Conservation (phyloP, 2,329 filamentous ascomycete species). For the Penicillium sp. region DNA sequence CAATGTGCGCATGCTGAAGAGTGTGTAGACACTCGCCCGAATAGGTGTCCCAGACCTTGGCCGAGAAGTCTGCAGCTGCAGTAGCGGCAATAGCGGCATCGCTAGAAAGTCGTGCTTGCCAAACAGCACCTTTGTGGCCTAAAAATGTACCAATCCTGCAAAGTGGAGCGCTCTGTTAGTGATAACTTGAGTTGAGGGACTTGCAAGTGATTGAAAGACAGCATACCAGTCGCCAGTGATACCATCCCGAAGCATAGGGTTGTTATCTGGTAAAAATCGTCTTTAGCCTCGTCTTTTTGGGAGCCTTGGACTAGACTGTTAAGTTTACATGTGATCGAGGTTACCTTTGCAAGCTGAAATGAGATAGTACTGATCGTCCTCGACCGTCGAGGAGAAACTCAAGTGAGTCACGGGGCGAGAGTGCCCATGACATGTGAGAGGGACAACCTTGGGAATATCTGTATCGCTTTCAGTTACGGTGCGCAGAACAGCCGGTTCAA, state of each 20-base stretch:
- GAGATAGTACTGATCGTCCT: conserved; percentile 81
- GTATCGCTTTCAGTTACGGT: not conserved
- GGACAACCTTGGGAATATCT: conserved; percentile 60
- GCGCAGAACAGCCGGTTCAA: not conserved
- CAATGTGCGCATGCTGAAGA: conserved; percentile 89
- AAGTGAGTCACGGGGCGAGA: conserved; percentile 88
- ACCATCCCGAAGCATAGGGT: conserved; percentile 96
- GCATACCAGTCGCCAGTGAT: conserved; percentile 84
- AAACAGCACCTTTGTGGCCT: conserved; percentile 96
- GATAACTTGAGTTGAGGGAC: not conserved
- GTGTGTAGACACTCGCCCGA: conserved; percentile 84
- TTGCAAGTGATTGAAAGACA: not conserved
- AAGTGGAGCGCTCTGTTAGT: not conserved
- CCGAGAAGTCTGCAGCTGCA: conserved; percentile 91
- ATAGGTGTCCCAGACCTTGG: conserved; percentile 95
- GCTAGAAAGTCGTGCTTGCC: conserved; percentile 85
- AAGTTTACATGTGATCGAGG: not conserved
- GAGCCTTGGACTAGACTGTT: not conserved
- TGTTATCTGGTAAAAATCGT: conserved; percentile 62
- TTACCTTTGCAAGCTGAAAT: conserved; percentile 88
- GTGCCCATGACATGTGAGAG: conserved; percentile 89
- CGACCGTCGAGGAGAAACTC: conserved; percentile 76
- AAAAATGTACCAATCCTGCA: conserved; percentile 88
- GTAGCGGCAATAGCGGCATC: conserved; percentile 86
- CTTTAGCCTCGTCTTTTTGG: conserved; percentile 2